Conservation (phyloP, 1,284 basidiomycete species). For the Fomitopsis pinicola region DNA sequence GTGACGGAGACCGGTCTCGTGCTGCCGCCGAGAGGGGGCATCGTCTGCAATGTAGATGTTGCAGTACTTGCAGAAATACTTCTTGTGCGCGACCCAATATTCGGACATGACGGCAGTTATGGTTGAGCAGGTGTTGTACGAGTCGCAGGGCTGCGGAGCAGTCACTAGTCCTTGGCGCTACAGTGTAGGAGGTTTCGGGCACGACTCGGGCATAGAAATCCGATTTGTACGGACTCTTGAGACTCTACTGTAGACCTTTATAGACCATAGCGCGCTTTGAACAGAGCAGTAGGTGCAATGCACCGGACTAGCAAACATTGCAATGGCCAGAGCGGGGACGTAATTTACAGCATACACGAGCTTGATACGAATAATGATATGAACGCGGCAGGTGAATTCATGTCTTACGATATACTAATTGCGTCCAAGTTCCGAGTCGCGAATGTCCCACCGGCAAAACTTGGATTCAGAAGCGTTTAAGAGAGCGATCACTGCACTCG, state of each 20-base stretch:
- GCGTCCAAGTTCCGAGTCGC: not conserved
- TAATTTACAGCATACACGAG: not conserved
- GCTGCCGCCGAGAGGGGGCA: conserved; percentile 86
- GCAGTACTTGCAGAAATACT: conserved; percentile 85
- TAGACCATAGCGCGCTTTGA: not conserved
- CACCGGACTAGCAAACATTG: too few species aligned
- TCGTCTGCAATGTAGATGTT: conserved; percentile 92
- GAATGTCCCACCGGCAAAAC: too few species aligned
- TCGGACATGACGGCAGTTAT: conserved; percentile 56
- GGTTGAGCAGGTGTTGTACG: not conserved
- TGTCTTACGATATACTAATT: not conserved
- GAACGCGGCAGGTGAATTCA: not conserved
- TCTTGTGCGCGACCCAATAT: conserved; percentile 84
- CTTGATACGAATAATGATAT: not conserved
- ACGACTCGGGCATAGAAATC: not conserved
- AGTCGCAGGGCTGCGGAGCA: too few species aligned
- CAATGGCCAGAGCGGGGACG: too few species aligned
- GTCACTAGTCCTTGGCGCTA: not conserved
- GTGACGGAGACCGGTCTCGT: conserved; percentile 92
- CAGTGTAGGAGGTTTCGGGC: not conserved
- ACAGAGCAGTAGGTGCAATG: not conserved
- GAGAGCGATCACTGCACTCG: too few species aligned
- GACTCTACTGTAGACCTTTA: too few species aligned
- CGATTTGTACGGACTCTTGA: too few species aligned
- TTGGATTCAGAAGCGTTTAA: too few species aligned